These are phyloP conservation scores for Ballota nigra DNA, from an alignment of 257 asterid genomes.

Conservation along the genomic window DNA sequence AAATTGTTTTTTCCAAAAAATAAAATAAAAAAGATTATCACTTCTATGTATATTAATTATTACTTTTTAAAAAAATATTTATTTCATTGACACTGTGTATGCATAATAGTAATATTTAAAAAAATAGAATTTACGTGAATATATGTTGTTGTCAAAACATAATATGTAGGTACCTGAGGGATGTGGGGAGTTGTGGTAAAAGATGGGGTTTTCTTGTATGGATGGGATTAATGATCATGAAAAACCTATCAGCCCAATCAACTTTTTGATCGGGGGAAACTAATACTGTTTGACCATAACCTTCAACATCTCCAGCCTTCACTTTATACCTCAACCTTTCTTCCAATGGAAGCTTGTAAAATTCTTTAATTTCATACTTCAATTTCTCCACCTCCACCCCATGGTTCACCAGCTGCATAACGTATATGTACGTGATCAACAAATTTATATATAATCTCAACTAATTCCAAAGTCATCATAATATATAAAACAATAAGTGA, in stretches of 20 bases:
- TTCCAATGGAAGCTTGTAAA: conserved; percentile 57
- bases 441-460: no score
- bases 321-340: conserved; percentile 44
- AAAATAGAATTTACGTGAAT: no score
- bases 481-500: no score
- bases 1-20: no score
- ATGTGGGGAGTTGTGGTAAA: conserved; percentile 48
- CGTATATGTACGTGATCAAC: no score
- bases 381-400: conserved; percentile 44
- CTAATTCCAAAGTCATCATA: no score
- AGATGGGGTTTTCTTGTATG: conserved; percentile 48
- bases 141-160: no score
- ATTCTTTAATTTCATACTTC: conserved; percentile 46
- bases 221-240: conserved; percentile 47
- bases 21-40: no score
- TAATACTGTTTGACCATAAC: conserved; percentile 43
- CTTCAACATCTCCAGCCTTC: conserved; percentile 49
- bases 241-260: conserved; percentile 65
- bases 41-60: no score
- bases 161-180: conserved; percentile 40
- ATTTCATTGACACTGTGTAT: no score
- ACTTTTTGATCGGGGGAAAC: conserved; percentile 32
- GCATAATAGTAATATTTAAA: no score
- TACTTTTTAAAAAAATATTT: no score
- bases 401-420: conserved; percentile 54